Percentiles rank a stretch among this genome's conserved stretches.
These are phyloP conservation scores for Trichophyton equinum DNA, from an alignment of 2,329 filamentous ascomycete species.

Conservation along the genomic window DNA sequence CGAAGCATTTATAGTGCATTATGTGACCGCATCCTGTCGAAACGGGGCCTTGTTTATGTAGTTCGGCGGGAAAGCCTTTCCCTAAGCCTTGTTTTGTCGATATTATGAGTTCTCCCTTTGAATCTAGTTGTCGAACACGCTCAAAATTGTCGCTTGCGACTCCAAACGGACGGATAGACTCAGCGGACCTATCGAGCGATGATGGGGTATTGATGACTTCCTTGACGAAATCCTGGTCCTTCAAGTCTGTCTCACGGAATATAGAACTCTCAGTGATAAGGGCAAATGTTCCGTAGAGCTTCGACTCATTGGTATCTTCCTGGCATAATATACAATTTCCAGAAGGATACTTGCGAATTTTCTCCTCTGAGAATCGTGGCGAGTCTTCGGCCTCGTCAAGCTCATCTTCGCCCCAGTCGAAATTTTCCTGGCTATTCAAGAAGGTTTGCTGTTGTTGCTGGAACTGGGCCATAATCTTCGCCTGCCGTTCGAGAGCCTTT, in stretches of 20 bases:
- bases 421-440: slow-evolving; percentile 70
- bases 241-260: slow-evolving; percentile 70
- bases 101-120: slow-evolving; percentile 56
- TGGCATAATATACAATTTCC: slow-evolving; percentile 95
- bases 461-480: slow-evolving; percentile 93
- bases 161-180: slow-evolving; percentile 75
- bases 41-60: slow-evolving; percentile 61
- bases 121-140: slow-evolving; percentile 61
- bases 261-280: slow-evolving; percentile 77
- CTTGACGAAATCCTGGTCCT: slow-evolving; percentile 69
- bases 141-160: slow-evolving; percentile 77
- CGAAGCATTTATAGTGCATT: slow-evolving; percentile 96
- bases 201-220: slow-evolving; percentile 68
- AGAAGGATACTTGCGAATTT: slow-evolving; percentile 77
- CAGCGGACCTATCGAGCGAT: slow-evolving; percentile 74
- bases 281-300: slow-evolving; percentile 85
- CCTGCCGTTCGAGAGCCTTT: slow-evolving; percentile 77
- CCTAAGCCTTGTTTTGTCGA: slow-evolving; percentile 72
- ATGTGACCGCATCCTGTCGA: slow-evolving; percentile 92
- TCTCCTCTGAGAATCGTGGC: slow-evolving; percentile 46
- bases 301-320: slow-evolving; percentile 81
- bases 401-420: slow-evolving; percentile 81
- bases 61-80: slow-evolving; percentile 67
- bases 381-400: slow-evolving; percentile 31
- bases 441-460: slow-evolving; percentile 96